A percentile compares a stretch with the other conserved stretches of the same genome.
These are phyloP conservation scores for Fusarium sp. DNA, from an alignment of 2,329 filamentous ascomycete species.

Conservation along the genomic window DNA sequence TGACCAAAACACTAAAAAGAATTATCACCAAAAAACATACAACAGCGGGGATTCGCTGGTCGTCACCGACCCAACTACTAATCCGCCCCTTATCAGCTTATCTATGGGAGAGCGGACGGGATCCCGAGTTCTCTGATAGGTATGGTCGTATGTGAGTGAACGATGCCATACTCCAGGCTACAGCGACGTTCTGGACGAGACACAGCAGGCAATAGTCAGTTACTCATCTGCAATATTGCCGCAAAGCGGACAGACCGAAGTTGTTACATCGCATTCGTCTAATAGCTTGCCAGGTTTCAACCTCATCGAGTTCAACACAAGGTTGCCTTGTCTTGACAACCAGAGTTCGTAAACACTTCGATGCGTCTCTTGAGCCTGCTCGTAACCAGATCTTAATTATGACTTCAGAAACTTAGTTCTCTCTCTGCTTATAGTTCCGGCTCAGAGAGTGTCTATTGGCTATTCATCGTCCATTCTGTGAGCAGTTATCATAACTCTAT, in stretches of 20 bases:
- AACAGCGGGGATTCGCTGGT: not conserved
- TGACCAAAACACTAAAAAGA: not conserved
- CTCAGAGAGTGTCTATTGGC: too few species aligned
- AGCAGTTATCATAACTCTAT: not conserved
- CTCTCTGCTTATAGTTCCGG: not conserved
- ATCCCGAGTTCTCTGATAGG: not conserved
- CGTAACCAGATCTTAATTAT: not conserved
- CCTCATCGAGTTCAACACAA: not conserved
- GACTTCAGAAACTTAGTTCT: not conserved
- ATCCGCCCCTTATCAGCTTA: not conserved
- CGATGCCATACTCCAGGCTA: not conserved
- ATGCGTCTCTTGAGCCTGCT: not conserved
- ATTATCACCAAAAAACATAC: not conserved
- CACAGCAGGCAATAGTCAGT: not conserved
- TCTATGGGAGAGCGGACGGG: not conserved
- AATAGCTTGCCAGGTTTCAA: not conserved
- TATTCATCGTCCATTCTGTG: not conserved
- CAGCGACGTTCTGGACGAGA: rapidly evolving
- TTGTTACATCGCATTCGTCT: too few species aligned
- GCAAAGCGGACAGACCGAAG: not conserved
- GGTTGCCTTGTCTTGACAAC: not conserved
- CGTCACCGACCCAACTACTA: not conserved
- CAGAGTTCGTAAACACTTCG: not conserved
- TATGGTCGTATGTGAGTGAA: not conserved
- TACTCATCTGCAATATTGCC: not conserved